A percentile compares a stretch with the other conserved stretches of the same genome.
phyloP scores from a whole-genome alignment of 2,329 filamentous ascomycete genomes.

The Hymenoscyphus salicellus region DNA sequence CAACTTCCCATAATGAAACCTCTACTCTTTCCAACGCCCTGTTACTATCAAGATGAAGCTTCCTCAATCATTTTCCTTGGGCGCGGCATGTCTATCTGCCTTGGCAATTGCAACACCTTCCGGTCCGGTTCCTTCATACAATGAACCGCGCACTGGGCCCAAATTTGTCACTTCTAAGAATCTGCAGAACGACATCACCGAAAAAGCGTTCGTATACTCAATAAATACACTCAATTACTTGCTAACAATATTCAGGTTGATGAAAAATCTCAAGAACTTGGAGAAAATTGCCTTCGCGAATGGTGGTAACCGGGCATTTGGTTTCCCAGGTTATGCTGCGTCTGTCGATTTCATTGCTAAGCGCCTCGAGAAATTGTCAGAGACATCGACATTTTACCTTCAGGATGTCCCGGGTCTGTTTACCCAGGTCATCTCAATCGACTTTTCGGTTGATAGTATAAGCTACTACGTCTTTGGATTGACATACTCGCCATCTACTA shows the following conservation, averaged over 20 bases:
- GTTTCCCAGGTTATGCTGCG: constrained; percentile 16
- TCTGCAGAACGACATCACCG: constrained; percentile 16
- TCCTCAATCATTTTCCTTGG: constrained; percentile 6
- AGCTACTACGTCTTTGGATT: constrained; percentile 15
- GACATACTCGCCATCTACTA: constrained; percentile 26
- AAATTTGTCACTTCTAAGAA: constrained; percentile 15
- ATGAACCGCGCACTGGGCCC: constrained; percentile 12
- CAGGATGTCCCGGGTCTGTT: constrained; percentile 18
- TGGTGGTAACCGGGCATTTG: constrained; percentile 18
- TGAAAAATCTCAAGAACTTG: constrained; percentile 18
- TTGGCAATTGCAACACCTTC: constrained; percentile 9
- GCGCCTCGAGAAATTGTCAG: constrained; percentile 12
- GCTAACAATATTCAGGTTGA: constrained; percentile 13
- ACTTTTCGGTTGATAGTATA: constrained; percentile 8
- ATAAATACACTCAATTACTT: background rate
- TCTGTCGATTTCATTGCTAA: constrained; percentile 16
- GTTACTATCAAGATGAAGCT: constrained; percentile 9
- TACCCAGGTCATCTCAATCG: constrained; percentile 15
- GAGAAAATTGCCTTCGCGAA: constrained; percentile 17
- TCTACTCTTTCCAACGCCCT: background rate
- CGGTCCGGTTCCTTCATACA: background rate
- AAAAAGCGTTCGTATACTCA: constrained; percentile 11
- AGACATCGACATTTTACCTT: constrained; percentile 11
- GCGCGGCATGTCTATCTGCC: constrained; percentile 7
- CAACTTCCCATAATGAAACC: background rate